These are phyloP conservation scores for Heliamphora exappendiculata DNA, from an alignment of 148 eudicot species.

Conservation along the genomic window DNA sequence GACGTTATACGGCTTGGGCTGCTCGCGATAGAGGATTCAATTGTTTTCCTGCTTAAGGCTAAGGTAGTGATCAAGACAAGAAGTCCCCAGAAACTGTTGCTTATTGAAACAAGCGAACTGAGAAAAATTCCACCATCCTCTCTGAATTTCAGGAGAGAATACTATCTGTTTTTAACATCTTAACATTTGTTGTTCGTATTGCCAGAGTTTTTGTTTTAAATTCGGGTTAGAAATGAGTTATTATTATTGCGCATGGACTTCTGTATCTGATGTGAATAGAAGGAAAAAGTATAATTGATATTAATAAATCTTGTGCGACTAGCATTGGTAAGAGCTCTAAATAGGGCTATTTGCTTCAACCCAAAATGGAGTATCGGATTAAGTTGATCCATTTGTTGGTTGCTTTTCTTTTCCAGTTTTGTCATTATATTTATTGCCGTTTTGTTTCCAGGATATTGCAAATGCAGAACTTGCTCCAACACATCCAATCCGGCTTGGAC, in stretches of 20 bases:
- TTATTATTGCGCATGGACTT: background rate
- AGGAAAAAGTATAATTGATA: background rate
- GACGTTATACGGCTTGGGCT: background rate
- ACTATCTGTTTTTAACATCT: background rate
- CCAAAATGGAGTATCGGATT: background rate
- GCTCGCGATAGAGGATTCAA: background rate
- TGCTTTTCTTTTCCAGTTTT: background rate
- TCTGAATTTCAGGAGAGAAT: background rate
- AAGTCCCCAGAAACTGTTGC: background rate
- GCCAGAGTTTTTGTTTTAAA: background rate
- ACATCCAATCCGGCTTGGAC: slow-evolving; percentile 70
- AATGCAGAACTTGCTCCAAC: slow-evolving; percentile 58
- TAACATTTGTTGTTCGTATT: background rate
- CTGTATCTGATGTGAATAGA: background rate
- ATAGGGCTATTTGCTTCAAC: background rate
- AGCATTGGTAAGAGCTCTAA: background rate
- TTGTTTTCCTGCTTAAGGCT: background rate
- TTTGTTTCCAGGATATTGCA: slow-evolving; percentile 53
- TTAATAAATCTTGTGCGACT: background rate
- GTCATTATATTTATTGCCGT: background rate
- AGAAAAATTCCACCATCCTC: background rate
- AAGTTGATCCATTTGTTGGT: background rate
- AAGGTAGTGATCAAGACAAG: background rate
- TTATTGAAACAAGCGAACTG: background rate
- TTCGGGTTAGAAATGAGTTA: background rate